Conservation (phyloP, 257 asterid genomes). For the Penstemon newberryi region DNA sequence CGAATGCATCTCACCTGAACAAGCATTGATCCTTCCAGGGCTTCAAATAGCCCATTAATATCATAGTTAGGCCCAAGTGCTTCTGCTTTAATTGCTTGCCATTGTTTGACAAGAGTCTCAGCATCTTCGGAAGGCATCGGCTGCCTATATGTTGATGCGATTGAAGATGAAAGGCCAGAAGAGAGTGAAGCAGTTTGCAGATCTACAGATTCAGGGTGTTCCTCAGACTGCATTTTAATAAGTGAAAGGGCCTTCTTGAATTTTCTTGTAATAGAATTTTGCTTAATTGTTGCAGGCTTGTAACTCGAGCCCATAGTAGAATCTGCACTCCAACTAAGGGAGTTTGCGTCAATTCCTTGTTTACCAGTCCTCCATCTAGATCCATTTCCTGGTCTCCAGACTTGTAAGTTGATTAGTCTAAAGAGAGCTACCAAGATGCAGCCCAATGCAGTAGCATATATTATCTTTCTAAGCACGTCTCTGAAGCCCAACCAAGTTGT, state of each 20-base stretch:
- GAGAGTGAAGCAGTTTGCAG: slow-evolving; percentile 54
- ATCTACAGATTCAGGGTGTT: slow-evolving; percentile 47
- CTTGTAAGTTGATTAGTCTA: slow-evolving; percentile 50
- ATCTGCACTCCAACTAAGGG: slow-evolving; percentile 37
- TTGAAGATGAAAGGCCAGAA: slow-evolving; percentile 60
- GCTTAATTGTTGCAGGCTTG: slow-evolving; percentile 31
- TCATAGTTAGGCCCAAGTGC: slow-evolving; percentile 91
- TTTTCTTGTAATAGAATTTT: slow-evolving; percentile 41
- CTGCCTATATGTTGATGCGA: slow-evolving; percentile 49
- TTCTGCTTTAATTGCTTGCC: slow-evolving; percentile 88
- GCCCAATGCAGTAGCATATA: slow-evolving; percentile 64
- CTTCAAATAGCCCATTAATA: slow-evolving; percentile 56
- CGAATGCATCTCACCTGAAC: slow-evolving; percentile 63
- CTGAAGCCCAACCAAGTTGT: slow-evolving; percentile 49
- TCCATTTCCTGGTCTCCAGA: slow-evolving; percentile 52
- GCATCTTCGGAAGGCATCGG: slow-evolving; percentile 90
- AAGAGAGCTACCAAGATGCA: slow-evolving; percentile 55
- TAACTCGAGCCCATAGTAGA: slow-evolving; percentile 43
- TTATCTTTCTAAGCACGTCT: slow-evolving; percentile 53
- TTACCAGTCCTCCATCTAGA: slow-evolving; percentile 45
- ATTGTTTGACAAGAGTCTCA: slow-evolving; percentile 79
- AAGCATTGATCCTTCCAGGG: slow-evolving; percentile 95
- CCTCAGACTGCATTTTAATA: slow-evolving; percentile 41
- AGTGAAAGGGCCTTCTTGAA: slow-evolving; percentile 54
- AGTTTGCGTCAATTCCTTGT: slow-evolving; percentile 38